These are phyloP conservation scores for Grigorovia jiainica DNA, from an alignment of 805 yeast species.

Conservation along the genomic window DNA sequence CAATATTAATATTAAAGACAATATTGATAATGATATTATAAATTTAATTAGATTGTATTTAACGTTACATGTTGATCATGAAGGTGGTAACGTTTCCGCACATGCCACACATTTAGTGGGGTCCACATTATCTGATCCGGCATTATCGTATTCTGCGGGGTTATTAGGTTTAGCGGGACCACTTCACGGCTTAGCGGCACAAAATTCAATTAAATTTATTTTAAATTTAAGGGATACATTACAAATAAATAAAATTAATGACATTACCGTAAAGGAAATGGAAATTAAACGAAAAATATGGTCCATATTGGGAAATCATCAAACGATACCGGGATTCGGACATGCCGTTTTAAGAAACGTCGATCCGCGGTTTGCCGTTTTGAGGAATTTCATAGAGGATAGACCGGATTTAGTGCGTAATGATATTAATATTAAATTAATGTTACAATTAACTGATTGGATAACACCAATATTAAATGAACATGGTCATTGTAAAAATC, in stretches of 20 bases:
- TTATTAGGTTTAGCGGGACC: conserved; percentile 82
- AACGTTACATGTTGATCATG: conserved; percentile 79
- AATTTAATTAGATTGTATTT: conserved; percentile 72
- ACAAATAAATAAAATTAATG: conserved; percentile 15
- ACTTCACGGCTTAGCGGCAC: conserved; percentile 77
- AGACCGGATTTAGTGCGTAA: conserved; percentile 46
- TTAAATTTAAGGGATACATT: conserved; percentile 45
- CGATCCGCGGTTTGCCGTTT: conserved; percentile 73
- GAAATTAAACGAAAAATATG: conserved; percentile 61
- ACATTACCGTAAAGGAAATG: conserved; percentile 23
- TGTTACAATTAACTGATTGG: conserved; percentile 52
- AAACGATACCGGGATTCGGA: conserved; percentile 84
- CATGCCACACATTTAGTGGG: conserved; percentile 82
- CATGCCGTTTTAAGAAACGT: conserved; percentile 80
- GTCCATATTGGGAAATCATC: conserved; percentile 59
- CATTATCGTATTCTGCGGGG: conserved; percentile 68
- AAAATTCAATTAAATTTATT: conserved; percentile 72
- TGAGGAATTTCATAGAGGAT: conserved; percentile 53
- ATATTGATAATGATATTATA: conserved; percentile 39
- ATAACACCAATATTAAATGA: conserved; percentile 67
- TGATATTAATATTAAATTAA: conserved; percentile 58
- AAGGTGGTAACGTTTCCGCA: conserved; percentile 84
- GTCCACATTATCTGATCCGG: conserved; percentile 70
- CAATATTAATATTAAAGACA: background rate
- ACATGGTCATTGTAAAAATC: conserved; percentile 82